Evolutionary conservation across 2,329 filamentous ascomycete genomes (phyloP).

Genomic region (Fusarium illudens): DNA sequence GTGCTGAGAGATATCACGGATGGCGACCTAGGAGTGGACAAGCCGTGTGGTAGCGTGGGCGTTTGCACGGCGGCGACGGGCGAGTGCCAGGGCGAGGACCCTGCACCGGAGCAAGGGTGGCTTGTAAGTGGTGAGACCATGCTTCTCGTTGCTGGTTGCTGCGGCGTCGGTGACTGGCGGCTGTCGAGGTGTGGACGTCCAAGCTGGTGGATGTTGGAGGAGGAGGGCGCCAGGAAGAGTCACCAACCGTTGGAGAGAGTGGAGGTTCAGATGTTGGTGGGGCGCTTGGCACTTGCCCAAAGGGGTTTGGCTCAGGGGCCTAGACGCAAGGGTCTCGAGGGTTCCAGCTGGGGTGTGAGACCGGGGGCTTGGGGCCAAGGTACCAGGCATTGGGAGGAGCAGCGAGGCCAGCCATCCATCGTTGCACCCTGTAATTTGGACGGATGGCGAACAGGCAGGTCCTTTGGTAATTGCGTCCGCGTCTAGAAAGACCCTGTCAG

Average conservation of each 20-base stretch:
- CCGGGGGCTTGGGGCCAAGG: constrained; percentile 21
- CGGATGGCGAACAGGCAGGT: neutral
- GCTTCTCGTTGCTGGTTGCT: constrained; percentile 24
- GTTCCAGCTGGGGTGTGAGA: constrained; percentile 1
- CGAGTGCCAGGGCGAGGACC: constrained; percentile 10
- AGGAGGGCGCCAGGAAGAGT: constrained; percentile 1
- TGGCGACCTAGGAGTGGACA: neutral
- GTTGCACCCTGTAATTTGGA: constrained; percentile 33
- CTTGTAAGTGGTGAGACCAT: constrained; percentile 15
- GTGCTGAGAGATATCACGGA: neutral
- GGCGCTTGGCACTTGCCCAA: constrained; percentile 25
- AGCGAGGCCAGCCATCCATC: neutral
- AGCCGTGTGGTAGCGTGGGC: neutral
- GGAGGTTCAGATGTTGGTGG: constrained; percentile 30
- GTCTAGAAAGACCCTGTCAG: neutral
- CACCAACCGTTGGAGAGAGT: constrained; percentile 28
- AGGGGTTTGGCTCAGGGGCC: constrained; percentile 36
- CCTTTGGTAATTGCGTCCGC: neutral
- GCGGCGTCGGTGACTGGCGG: constrained; percentile 17
- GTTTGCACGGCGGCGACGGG: constrained; percentile 5
- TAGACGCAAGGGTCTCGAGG: neutral
- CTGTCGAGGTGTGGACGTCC: constrained; percentile 21
- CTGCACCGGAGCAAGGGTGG: constrained; percentile 7
- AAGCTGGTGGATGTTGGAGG: constrained; percentile 22
- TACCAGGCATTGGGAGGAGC: constrained; percentile 6